These are phyloP conservation scores for Gossypium stocksii DNA, from an alignment of 345 rosid genomes.

Conservation along the genomic window DNA sequence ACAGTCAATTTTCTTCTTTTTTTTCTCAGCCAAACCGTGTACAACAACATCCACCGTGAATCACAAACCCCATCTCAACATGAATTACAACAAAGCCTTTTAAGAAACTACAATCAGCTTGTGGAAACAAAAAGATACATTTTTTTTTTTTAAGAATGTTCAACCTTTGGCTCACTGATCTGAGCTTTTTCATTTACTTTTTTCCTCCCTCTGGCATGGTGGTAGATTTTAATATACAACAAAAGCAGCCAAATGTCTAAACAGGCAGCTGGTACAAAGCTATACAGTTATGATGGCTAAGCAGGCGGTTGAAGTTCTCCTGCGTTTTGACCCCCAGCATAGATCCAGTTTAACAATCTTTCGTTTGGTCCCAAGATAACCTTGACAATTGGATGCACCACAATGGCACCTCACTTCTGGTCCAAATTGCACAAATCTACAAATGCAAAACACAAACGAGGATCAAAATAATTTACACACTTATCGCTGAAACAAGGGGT, in stretches of 20 bases:
- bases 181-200: not conserved
- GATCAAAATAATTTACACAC: not conserved
- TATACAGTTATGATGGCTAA: constrained; percentile 31
- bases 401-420: constrained; percentile 87
- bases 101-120: not conserved
- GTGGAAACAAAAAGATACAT: not conserved
- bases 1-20: not conserved
- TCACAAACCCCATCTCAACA: not conserved
- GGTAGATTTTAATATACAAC: constrained; percentile 12
- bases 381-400: constrained; percentile 73
- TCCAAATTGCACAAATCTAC: constrained; percentile 89
- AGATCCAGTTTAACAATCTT: constrained; percentile 48
- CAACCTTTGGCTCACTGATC: not conserved
- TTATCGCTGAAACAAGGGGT: not conserved
- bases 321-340: constrained; percentile 89
- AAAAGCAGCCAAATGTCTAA: constrained; percentile 3
- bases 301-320: constrained; percentile 51
- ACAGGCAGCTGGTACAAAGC: constrained; percentile 3
- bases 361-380: constrained; percentile 67
- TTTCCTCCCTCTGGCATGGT: not conserved
- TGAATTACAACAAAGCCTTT: not conserved
- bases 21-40: not conserved
- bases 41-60: not conserved
- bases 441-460: constrained; percentile 10
- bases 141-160: not conserved